These are phyloP conservation scores for Diplosphaera chodatii DNA, from an alignment of 139 green algal species.

Conservation along the genomic window DNA sequence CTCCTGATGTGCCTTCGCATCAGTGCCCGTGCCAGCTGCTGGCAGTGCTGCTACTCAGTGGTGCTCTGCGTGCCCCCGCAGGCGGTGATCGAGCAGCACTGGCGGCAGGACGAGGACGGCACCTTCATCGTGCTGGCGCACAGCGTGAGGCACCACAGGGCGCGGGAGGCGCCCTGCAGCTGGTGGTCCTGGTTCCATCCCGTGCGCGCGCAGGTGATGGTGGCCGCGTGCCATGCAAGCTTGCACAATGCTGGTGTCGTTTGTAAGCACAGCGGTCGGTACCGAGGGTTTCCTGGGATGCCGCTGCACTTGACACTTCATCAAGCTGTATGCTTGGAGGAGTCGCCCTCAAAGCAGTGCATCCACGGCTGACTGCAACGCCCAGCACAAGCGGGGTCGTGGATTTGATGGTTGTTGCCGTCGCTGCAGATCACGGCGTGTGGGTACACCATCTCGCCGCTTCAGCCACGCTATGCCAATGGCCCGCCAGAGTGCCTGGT, in stretches of 20 bases:
- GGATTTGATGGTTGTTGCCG: too few relatives aligned
- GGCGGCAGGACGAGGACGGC: conserved; percentile 42
- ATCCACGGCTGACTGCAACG: too few relatives aligned
- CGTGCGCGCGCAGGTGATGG: conserved; percentile 24
- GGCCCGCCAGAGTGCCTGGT: conserved; percentile 39
- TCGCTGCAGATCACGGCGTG: conserved; percentile 21
- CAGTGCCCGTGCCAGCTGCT: too few relatives aligned
- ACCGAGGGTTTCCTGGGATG: too few relatives aligned
- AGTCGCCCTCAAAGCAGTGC: too few relatives aligned
- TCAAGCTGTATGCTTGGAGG: too few relatives aligned
- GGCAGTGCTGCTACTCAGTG: too few relatives aligned
- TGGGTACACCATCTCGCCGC: conserved; percentile 46
- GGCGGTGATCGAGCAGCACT: conserved; percentile 37
- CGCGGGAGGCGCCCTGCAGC: not conserved
- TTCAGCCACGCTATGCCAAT: conserved; percentile 20
- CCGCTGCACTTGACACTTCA: too few relatives aligned
- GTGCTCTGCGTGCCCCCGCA: not conserved
- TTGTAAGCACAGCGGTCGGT: too few relatives aligned
- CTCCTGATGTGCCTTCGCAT: too few relatives aligned
- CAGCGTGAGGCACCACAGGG: conserved; percentile 5
- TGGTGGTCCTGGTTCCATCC: conserved; percentile 21
- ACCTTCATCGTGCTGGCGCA: conserved; percentile 43
- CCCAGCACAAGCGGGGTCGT: too few relatives aligned
- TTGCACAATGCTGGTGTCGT: not conserved
- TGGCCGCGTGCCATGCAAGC: not conserved